Base-by-base conservation (phyloP, 2,329 filamentous ascomycete genomes). In the Fusarium coffeatum region DNA sequence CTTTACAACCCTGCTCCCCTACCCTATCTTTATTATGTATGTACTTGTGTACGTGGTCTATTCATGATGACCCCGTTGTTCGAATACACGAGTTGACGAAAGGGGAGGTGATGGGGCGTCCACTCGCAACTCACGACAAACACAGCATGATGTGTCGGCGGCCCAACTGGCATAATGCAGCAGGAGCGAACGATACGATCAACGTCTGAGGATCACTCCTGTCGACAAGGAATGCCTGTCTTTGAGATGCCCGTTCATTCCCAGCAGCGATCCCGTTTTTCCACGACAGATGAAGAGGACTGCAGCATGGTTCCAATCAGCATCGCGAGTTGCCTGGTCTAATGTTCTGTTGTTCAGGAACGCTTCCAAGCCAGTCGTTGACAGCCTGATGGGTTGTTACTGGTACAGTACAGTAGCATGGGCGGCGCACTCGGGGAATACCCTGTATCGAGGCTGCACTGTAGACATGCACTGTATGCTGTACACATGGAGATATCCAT, bases 241-340 rank as follows among this genome's bases (percentile, higher is more conserved):
- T 55, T 72, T 22, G 40, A 63, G 54, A 60, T 66, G 57, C 54
- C 54, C 45, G 42, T 63, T 64, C 48, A 55, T 59, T 32, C 49
- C 50, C 57, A 62, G 55, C 54, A 48, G 57, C 57, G 58, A 54
- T 59, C 58, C 67, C 59, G 57, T 62, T 53, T 64, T 60, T 57
- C 65, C 63, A 66, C 56, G 34, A 61, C 41, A 74, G 71, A 76
- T 74, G 71, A 74, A 63, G 62, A 76, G 72, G 73, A 72, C 69
- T 63, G 59, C 58, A 48, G 42, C 42, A 61, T 72, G 70, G 63
- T 66, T 59, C 73, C 63, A 71, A 68, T 72, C 60, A 73, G 49
- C 46, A 64, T 60, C 56, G 37, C 58, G 48, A 66, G 55, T 49
- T 47, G 47, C 50, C 60, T 22, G 58, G 43, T 32, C 23, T 27